Evolutionary conservation across 2,329 filamentous ascomycete species (phyloP).

Genomic region (Achaetomium macrosporum): DNA sequence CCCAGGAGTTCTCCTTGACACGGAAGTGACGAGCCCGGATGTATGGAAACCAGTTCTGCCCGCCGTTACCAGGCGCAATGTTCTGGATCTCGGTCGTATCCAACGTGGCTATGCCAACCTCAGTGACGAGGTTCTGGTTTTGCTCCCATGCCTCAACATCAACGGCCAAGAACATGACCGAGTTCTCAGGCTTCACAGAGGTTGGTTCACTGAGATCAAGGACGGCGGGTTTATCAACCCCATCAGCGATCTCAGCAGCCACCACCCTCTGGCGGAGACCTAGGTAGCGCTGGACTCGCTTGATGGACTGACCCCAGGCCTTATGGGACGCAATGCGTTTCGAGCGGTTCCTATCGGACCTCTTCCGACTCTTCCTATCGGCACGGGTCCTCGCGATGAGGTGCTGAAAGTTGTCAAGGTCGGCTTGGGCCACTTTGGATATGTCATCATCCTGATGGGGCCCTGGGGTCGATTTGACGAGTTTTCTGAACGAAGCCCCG

Average conservation of each 20-base stretch:
- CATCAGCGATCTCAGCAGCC: slow-evolving; percentile 5
- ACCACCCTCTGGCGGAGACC: slow-evolving; percentile 49
- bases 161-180: slow-evolving; percentile 68
- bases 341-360: slow-evolving; percentile 40
- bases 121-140: slow-evolving; percentile 63
- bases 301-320: slow-evolving; percentile 49
- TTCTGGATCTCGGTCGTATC: slow-evolving; percentile 57
- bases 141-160: slow-evolving; percentile 80
- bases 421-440: slow-evolving; percentile 30
- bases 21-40: slow-evolving; percentile 72
- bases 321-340: slow-evolving; percentile 46
- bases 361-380: slow-evolving; percentile 42
- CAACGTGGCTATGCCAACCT: slow-evolving; percentile 77
- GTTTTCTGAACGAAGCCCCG: slow-evolving; percentile 30
- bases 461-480: slow-evolving; percentile 33
- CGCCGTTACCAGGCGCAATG: slow-evolving; percentile 54
- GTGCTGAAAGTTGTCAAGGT: slow-evolving; percentile 44
- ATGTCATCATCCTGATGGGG: slow-evolving; percentile 33
- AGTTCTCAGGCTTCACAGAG: slow-evolving; percentile 43
- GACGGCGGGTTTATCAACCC: slow-evolving; percentile 11
- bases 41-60: slow-evolving; percentile 58
- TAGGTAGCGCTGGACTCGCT: slow-evolving; percentile 63
- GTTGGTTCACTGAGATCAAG: slow-evolving; percentile 41
- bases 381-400: slow-evolving; percentile 48
- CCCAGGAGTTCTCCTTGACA: slow-evolving; percentile 60